Evolutionary conservation across 2,329 filamentous ascomycete genomes (phyloP), one percentile per base, ranked within the genome.

Genomic region (Ploettnerulaceae sp.): DNA sequence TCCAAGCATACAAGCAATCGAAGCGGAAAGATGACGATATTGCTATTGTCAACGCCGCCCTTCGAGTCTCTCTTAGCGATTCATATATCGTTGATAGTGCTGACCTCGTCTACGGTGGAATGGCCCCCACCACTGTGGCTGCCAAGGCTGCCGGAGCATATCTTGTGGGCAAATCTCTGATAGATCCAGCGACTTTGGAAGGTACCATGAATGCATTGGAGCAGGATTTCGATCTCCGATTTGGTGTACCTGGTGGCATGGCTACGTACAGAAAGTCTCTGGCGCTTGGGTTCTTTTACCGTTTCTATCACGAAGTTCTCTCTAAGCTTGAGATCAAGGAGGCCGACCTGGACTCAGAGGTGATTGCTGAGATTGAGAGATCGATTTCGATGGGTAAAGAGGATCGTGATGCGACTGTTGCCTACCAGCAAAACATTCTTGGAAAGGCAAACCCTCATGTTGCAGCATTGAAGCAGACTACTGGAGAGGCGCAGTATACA

Each of bases 21-120:
- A 98, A 98, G 72, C 74, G 93, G 56, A 97, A 97, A 64, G 93
- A 98, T 59, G 93, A 98, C 60, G 93, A 98, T 63, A 97, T 98
- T 63, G 93, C 93, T 2, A 97, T 98, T 58, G 93, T 97, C 18
- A 97, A 94, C 38, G 82, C 86, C 21, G 89, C 91, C 1, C 67
- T 97, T 47, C 79, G 88, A 26, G 74, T 97, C 4, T 79, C 77
- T 4, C 68, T 97, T 2, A 77, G 82, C 29, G 76, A 85, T 2
- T 73, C 75, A 1, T 79, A 91, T 32, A 64, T 79, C 1, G 87
- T 97, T 5, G 75, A 82, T 51, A 82, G 83, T 53, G 82, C 80
- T 49, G 88, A 85, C 58, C 73, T 98, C 17, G 86, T 95, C 3
- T 97, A 95, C 57, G 93, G 93, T 43, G 93, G 93, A 34, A 93